These are phyloP conservation scores for Barnettozyma vustinii DNA, from an alignment of 805 yeast species.

Conservation along the genomic window DNA sequence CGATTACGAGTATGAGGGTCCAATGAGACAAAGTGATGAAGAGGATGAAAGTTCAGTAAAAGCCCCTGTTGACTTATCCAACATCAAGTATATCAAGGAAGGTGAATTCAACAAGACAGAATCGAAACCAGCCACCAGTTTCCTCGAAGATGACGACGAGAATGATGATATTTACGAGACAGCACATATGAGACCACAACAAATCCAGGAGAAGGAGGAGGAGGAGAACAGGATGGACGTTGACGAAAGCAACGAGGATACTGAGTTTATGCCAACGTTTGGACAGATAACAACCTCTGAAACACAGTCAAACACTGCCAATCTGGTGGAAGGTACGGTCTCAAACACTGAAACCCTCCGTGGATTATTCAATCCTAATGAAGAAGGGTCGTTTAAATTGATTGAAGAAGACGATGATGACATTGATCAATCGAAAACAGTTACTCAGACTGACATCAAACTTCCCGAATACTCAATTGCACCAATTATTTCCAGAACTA, in stretches of 20 bases:
- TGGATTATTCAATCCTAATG: constrained; percentile 47
- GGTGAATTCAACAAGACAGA: constrained; percentile 20
- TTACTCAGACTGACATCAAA: constrained; percentile 22
- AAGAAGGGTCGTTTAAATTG: constrained; percentile 35
- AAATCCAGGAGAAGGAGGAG: constrained; percentile 18
- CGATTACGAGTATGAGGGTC: constrained; percentile 43
- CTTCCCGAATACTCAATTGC: constrained; percentile 16
- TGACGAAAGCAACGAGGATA: constrained; percentile 26
- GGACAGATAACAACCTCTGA: constrained; percentile 25
- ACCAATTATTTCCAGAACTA: constrained; percentile 24
- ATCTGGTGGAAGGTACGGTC: constrained; percentile 24
- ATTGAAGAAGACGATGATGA: constrained; percentile 43
- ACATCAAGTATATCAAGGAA: constrained; percentile 26
- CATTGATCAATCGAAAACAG: constrained; percentile 33
- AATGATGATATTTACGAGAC: constrained; percentile 13
- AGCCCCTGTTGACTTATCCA: constrained; percentile 5
- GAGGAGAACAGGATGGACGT: constrained; percentile 18
- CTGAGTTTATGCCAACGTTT: constrained; percentile 47
- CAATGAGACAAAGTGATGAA: constrained; percentile 26
- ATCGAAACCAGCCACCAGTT: constrained; percentile 6
- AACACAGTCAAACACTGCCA: constrained; percentile 9
- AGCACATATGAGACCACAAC: constrained; percentile 6
- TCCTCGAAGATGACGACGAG: constrained; percentile 20
- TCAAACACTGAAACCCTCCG: constrained; percentile 60
- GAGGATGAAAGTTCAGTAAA: constrained; percentile 27